Evolutionary conservation across 2,329 filamentous ascomycete genomes (phyloP), one percentile per base, ranked within the genome.

Genomic region (Alternaria burnsii): DNA sequence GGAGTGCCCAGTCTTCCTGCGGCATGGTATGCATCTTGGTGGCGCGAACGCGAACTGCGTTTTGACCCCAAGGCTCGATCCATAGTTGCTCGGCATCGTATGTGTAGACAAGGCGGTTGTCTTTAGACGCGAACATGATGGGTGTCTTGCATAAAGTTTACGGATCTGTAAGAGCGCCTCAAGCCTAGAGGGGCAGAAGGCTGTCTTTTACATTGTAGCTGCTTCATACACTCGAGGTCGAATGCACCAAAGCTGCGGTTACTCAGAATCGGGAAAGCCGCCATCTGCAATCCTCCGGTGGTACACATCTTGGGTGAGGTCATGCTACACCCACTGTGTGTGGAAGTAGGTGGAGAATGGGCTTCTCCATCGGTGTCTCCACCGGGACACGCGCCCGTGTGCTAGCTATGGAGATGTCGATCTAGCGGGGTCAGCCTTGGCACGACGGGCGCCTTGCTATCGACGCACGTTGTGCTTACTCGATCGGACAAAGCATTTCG

Each of bases 31-130:
- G 34, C 46, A 61, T 70, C 61, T 82, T 82, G 16, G 82, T 84
- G 2, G 82, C 79, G 22, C 83, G 81, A 6, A 85, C 71, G 34
- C 84, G 81, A 6, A 85, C 66, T 1, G 83, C 82, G 61, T 84
- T 80, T 11, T 71, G 61, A 16, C 83, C 83, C 83, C 83, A 85
- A 36, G 82, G 72, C 52, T 85, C 81, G 53, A 86, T 76, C 76
- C 81, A 81, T 56, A 85, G 73, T 24, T 77, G 71, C 63, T 85
- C 82, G n/a, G 80, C 80, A 69, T 85, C 82, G 57, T 80, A 84
- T 61, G 84, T 86, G 71, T 86, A 90, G 59, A 89, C 84, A 4
- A 87, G 85, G 22, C 62, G 55, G 40, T 48, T 43, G 3, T 54
- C 41, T 38, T 54, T 46, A 1, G 44, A 34, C 2, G 36, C 30